Conservation (phyloP, 176 grass and related monocot species). For the Triticum urartu region DNA sequence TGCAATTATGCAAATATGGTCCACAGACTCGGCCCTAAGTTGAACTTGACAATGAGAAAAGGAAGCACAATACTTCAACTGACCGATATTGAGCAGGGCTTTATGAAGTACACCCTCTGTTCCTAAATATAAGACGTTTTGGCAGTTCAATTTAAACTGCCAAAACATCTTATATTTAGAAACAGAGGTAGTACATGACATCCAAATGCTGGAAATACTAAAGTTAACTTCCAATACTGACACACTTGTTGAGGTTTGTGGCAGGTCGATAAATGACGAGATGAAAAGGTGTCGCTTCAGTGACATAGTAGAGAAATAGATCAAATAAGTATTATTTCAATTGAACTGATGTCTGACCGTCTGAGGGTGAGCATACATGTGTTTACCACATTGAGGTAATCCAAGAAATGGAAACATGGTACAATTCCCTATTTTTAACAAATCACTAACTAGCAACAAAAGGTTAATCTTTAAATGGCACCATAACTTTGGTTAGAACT, state of each 20-base stretch:
- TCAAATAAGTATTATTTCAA: neutral
- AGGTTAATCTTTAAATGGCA: neutral
- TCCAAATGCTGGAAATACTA: neutral
- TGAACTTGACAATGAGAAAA: neutral
- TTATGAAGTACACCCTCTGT: neutral
- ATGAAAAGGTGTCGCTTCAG: neutral
- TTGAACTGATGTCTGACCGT: neutral
- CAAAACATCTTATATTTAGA: too few species aligned
- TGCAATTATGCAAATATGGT: neutral
- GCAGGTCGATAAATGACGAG: neutral
- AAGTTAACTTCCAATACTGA: neutral
- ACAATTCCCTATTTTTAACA: neutral
- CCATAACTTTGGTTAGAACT: neutral
- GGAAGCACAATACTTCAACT: neutral
- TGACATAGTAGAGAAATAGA: neutral
- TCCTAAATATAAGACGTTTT: too few species aligned
- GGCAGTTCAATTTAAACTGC: too few species aligned
- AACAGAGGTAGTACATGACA: slow-evolving; percentile 2
- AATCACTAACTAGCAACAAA: neutral
- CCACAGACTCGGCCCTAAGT: slow-evolving; percentile 14
- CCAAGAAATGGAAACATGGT: neutral
- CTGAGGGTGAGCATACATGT: neutral
- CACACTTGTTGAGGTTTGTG: neutral
- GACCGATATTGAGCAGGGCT: neutral
- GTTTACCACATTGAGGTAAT: neutral